Evolutionary conservation across 2,329 filamentous ascomycete genomes (phyloP).

Genomic region (Aspergillus caelatus): DNA sequence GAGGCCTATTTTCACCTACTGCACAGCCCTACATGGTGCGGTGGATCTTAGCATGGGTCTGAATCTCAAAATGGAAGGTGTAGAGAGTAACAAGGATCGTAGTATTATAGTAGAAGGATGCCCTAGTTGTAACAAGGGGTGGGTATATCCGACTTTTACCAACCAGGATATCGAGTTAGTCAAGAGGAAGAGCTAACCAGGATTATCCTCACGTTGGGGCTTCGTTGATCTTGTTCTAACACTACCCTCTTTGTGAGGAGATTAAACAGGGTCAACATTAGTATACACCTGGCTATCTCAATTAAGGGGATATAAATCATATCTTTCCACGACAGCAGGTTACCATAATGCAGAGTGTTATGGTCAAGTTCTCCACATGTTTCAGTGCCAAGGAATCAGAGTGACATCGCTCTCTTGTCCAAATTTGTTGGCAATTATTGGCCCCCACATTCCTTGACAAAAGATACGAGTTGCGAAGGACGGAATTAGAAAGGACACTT

Average conservation of each 20-base stretch:
- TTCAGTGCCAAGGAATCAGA: not conserved
- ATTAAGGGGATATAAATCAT: not conserved
- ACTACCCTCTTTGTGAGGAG: not conserved
- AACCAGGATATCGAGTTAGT: not conserved
- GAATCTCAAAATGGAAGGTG: not conserved
- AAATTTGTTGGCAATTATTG: not conserved
- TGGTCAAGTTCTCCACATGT: not conserved
- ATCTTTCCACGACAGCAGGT: not conserved
- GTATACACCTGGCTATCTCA: not conserved
- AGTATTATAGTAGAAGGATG: not conserved
- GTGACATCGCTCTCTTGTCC: not conserved
- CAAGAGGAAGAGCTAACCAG: not conserved
- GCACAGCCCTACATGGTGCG: not conserved
- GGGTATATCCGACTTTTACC: not conserved
- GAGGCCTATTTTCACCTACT: too few relatives aligned
- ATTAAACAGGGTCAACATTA: not conserved
- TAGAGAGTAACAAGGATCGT: not conserved
- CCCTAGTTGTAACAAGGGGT: not conserved
- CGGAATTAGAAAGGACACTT: too few relatives aligned
- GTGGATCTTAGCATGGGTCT: not conserved
- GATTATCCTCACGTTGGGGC: not conserved
- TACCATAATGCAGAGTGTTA: not conserved
- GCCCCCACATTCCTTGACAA: not conserved
- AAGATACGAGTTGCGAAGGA: not conserved
- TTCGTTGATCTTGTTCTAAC: not conserved